These are phyloP conservation scores for Cordyceps tenuipes DNA, from an alignment of 2,329 filamentous ascomycete species.

Conservation along the genomic window DNA sequence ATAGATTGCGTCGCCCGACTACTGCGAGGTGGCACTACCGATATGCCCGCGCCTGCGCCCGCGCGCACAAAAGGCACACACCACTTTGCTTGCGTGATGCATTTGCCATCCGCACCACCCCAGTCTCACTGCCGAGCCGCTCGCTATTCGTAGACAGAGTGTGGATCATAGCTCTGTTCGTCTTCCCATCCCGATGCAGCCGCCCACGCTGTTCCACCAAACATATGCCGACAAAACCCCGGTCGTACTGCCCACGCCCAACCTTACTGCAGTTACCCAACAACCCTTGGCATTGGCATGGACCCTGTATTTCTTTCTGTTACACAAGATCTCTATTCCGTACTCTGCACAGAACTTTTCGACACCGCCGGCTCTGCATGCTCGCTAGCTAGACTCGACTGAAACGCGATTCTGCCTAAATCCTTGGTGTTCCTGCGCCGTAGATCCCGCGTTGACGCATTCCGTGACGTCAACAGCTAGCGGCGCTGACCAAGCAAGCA, in stretches of 20 bases:
- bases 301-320: neutral
- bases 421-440: neutral
- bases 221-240: neutral
- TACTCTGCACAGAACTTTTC: neutral
- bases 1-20: neutral
- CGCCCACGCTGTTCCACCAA: neutral
- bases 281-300: neutral
- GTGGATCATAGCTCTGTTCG: neutral
- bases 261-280: neutral
- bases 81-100: neutral
- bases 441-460: neutral
- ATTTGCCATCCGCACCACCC: neutral
- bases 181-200: neutral
- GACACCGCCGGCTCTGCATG: neutral
- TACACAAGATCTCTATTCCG: neutral
- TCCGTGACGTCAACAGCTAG: constrained; percentile 1
- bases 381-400: neutral
- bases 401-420: neutral
- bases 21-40: no score
- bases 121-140: neutral
- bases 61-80: neutral
- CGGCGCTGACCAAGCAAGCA: neutral
- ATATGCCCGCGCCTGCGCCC: no score
- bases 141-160: neutral
- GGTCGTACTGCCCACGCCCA: neutral